These are phyloP conservation scores for Neopestalotiopsis rosae DNA, from an alignment of 2,329 filamentous ascomycete genomes.

Conservation along the genomic window DNA sequence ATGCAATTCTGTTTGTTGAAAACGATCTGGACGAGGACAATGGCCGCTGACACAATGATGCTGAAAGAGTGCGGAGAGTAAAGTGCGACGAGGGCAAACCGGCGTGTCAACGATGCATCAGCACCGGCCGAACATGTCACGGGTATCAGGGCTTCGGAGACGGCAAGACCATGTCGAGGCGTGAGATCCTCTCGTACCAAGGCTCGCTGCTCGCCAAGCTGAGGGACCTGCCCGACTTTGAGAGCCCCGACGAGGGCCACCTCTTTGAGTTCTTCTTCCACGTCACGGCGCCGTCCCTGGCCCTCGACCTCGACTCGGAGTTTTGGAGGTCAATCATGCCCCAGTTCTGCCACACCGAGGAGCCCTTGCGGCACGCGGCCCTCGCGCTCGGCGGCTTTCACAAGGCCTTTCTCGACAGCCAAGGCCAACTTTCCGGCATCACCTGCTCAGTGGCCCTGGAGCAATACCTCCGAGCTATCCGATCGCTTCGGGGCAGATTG, in stretches of 20 bases:
- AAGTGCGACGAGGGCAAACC: slow-evolving; percentile 11
- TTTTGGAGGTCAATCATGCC: slow-evolving; percentile 1
- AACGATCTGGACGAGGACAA: too few relatives aligned
- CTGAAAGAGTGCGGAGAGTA: not conserved
- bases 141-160: not conserved
- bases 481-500: not conserved
- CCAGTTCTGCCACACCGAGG: not conserved
- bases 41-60: not conserved
- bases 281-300: not conserved
- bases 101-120: not conserved
- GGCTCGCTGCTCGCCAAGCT: not conserved
- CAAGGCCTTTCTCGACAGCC: not conserved
- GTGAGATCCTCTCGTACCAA: not conserved
- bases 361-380: not conserved
- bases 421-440: not conserved
- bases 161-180: not conserved
- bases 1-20: too few relatives aligned
- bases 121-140: not conserved
- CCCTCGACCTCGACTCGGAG: not conserved
- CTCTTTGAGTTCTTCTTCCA: not conserved
- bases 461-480: not conserved
- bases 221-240: not conserved
- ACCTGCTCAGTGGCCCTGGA: not conserved
- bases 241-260: not conserved
- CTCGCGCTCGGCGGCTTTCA: slow-evolving; percentile 10